Evolutionary conservation across 2,329 filamentous ascomycete genomes (phyloP).

Genomic region (Aspergillus sp.): DNA sequence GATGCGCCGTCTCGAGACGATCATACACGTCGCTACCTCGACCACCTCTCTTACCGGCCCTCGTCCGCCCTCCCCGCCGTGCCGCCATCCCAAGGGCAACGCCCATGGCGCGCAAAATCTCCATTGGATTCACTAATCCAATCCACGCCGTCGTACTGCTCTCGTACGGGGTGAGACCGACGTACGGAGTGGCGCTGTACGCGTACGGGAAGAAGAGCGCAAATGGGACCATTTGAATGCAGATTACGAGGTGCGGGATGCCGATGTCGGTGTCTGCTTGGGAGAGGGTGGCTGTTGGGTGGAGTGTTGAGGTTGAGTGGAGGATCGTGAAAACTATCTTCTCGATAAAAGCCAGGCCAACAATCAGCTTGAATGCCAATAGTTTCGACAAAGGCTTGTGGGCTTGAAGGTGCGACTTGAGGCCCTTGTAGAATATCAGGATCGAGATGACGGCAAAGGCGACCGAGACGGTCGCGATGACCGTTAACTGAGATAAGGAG

Average conservation of each 20-base stretch:
- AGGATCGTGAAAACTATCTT: constrained; percentile 38
- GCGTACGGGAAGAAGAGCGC: constrained; percentile 37
- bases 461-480: constrained; percentile 28
- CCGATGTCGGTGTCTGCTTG: constrained; percentile 38
- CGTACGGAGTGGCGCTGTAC: constrained; percentile 33
- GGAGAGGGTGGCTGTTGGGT: constrained; percentile 29
- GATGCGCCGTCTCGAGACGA: no score
- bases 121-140: neutral
- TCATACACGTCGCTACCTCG: no score
- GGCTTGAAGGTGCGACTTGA: constrained; percentile 31
- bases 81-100: neutral
- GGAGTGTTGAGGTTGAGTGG: constrained; percentile 22
- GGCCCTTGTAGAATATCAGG: constrained; percentile 32
- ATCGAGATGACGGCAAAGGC: constrained; percentile 30
- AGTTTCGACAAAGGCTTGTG: constrained; percentile 40
- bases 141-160: neutral
- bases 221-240: constrained; percentile 37
- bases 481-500: neutral
- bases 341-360: constrained; percentile 36
- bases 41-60: no score
- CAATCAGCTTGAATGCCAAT: constrained; percentile 41
- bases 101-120: neutral
- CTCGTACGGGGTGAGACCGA: neutral
- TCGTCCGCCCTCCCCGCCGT: neutral
- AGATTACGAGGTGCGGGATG: constrained; percentile 37